phyloP scores from a whole-genome alignment of 257 asterid genomes.

The Lantana camara region DNA sequence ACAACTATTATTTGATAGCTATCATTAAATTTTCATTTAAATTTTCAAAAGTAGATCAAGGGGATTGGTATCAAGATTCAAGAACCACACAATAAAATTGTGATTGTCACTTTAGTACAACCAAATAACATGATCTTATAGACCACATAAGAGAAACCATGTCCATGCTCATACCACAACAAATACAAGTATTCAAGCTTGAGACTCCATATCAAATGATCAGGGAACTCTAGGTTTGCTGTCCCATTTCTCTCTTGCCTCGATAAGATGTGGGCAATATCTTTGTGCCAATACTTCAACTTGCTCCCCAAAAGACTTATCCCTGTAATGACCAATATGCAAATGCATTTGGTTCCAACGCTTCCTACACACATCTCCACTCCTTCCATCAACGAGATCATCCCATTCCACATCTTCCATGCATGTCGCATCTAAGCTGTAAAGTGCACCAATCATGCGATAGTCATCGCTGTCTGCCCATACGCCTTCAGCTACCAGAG shows the following conservation, averaged over 20 bases:
- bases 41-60: too few relatives aligned
- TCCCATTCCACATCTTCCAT: conserved; percentile 71
- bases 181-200: neutral
- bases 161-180: too few relatives aligned
- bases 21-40: too few relatives aligned
- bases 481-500: conserved; percentile 45
- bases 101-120: too few relatives aligned
- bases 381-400: conserved; percentile 41
- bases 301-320: conserved; percentile 50
- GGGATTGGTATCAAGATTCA: too few relatives aligned
- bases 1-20: too few relatives aligned
- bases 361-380: conserved; percentile 48
- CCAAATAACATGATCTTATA: too few relatives aligned
- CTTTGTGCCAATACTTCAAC: conserved; percentile 55
- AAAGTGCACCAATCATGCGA: conserved; percentile 38
- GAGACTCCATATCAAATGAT: conserved; percentile 18
- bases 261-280: conserved; percentile 51
- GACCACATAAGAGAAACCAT: too few relatives aligned
- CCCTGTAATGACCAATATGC: conserved; percentile 46
- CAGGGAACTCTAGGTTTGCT: conserved; percentile 49
- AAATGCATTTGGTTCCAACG: conserved; percentile 64
- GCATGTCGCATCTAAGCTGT: conserved; percentile 48
- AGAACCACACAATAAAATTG: too few relatives aligned
- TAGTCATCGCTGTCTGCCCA: conserved; percentile 61
- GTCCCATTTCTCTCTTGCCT: conserved; percentile 58